Evolutionary conservation across 1,284 basidiomycete species (phyloP).

Genomic region (Ceratobasidium sp.): DNA sequence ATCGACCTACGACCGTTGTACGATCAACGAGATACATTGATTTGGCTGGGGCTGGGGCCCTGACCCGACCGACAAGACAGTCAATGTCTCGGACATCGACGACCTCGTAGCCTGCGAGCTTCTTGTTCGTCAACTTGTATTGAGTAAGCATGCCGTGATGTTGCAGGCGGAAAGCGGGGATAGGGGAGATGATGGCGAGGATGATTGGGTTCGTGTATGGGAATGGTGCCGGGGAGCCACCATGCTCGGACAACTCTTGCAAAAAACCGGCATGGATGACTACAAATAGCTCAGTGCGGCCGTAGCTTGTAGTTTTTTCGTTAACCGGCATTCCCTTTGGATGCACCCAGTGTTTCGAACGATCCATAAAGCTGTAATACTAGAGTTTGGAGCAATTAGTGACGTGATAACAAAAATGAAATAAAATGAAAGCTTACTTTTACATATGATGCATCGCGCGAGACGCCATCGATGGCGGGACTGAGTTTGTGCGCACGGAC

Average conservation of each 20-base stretch:
- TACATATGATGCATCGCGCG: slow-evolving; percentile 19
- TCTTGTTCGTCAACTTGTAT: slow-evolving; percentile 5
- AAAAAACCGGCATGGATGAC: slow-evolving; percentile 13
- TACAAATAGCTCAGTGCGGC: slow-evolving; percentile 6
- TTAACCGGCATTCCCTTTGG: no score
- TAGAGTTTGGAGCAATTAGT: not conserved
- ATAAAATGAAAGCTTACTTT: not conserved
- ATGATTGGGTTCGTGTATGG: not conserved
- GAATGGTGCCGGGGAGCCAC: slow-evolving; percentile 21
- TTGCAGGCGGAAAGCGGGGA: not conserved
- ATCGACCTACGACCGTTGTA: slow-evolving; percentile 45
- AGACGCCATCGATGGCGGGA: not conserved
- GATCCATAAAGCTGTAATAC: not conserved
- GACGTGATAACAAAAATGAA: not conserved
- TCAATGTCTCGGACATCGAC: slow-evolving; percentile 8
- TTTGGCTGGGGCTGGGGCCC: not conserved
- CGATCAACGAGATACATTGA: slow-evolving; percentile 53
- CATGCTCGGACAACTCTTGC: not conserved
- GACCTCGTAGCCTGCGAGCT: not conserved
- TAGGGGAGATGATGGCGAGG: slow-evolving; percentile 3
- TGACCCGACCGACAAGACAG: slow-evolving; percentile 12
- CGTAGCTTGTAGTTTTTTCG: not conserved
- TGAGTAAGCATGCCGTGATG: not conserved
- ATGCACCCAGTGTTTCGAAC: not conserved
- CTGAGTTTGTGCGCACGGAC: not conserved